These are phyloP conservation scores for Penicillium chermesinum DNA, from an alignment of 495 filamentous ascomycete genomes.

Conservation along the genomic window DNA sequence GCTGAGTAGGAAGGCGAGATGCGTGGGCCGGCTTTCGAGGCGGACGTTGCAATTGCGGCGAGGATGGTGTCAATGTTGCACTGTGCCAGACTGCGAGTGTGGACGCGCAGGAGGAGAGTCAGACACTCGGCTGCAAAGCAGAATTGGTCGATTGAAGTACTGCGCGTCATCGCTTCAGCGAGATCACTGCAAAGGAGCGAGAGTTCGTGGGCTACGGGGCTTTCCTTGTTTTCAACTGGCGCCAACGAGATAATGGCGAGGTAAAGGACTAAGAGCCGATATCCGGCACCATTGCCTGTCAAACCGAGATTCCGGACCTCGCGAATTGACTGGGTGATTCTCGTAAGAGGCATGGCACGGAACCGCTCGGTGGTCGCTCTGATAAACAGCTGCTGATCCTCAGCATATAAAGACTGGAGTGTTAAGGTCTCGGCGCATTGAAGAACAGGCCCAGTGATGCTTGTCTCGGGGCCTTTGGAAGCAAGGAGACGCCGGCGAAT, in stretches of 20 bases:
- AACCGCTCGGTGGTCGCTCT: conserved; percentile 35
- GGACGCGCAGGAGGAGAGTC: conserved; percentile 51
- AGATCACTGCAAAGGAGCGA: conserved; percentile 33
- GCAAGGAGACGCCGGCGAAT: conserved; percentile 39
- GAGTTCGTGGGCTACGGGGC: conserved; percentile 28
- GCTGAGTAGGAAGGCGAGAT: conserved; percentile 39
- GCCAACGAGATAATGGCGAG: conserved; percentile 32
- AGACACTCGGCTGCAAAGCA: conserved; percentile 51
- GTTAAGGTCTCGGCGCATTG: conserved; percentile 35
- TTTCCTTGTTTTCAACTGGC: conserved; percentile 39
- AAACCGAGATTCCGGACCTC: conserved; percentile 34
- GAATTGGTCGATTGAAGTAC: conserved; percentile 48
- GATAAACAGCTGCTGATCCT: conserved; percentile 41
- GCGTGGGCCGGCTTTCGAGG: conserved; percentile 38
- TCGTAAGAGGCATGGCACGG: conserved; percentile 27
- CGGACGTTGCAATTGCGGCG: conserved; percentile 49
- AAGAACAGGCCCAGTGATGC: conserved; percentile 28
- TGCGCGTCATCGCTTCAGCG: conserved; percentile 26
- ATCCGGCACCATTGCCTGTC: conserved; percentile 24
- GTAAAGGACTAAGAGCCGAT: conserved; percentile 34
- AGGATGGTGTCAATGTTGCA: conserved; percentile 66
- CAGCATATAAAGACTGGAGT: conserved; percentile 35
- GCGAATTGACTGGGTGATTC: conserved; percentile 25
- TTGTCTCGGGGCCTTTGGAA: conserved; percentile 26
- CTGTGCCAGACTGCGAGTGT: conserved; percentile 54